Base-by-base conservation (phyloP, 768 basidiomycete genomes). In the Suillus weaverae region DNA sequence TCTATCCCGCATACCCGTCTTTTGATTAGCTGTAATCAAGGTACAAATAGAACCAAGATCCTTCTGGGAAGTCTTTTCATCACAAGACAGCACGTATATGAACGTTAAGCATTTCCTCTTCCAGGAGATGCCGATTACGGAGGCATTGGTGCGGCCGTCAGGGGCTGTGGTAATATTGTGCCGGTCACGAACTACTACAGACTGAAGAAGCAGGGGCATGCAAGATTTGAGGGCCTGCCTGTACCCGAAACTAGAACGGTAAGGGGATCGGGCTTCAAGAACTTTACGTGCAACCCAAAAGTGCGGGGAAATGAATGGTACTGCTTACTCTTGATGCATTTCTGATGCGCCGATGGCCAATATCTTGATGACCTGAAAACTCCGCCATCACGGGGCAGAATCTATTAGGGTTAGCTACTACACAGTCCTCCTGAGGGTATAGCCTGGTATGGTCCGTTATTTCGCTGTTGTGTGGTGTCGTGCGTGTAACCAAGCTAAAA, bases 11-110 rank as follows among this genome's bases (percentile, higher is more conserved):
- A 38, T 38, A 18, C 55, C 14, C 22, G 30, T 51, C 30, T 32
- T 32, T 9, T 39, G 38, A 57, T 57, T 57, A 22, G 56, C 56
- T 57, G 35, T 30, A 30, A 59, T 59, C 57, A 59, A 59, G 57
- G 39, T 30, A 59, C 57, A 41, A 36, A 41, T 59, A 41, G 57
- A 59, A 59, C 26, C 38, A 18, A 39, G 22, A 38, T 30, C 16
- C n/a, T 14, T 39, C 56, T 39, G 22, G 38, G 4, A 39, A 30
- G 38, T 1, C 16, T 39, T 39, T 57, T 38, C 14, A 57, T 57
- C 55, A 18, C 55, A 56, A 56, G 55, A 56, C 35, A 26, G 33
- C 30, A 53, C 51, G 5, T 33, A 33, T 33, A 53, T 20, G 51
- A 53, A 32, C 51, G 9, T 53, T 53, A 32, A 54, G 20, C 33